Conservation (phyloP, 306 rosid genomes). For the Begonia peltatifolia region DNA sequence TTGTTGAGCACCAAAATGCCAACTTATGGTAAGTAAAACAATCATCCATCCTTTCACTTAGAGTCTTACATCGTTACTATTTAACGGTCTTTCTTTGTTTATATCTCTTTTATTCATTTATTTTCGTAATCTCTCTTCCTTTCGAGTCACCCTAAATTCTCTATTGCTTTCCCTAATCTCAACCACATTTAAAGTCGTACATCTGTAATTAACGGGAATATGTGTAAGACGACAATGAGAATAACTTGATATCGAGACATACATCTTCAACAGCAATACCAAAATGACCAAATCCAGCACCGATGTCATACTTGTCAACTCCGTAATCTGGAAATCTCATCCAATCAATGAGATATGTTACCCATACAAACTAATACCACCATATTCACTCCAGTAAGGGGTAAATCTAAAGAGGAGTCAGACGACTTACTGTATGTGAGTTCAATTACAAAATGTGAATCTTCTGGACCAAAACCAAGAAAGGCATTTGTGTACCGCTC, state of each 20-base stretch:
- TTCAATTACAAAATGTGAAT: slow-evolving; percentile 71
- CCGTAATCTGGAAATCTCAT: slow-evolving; percentile 59
- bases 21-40: background rate
- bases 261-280: slow-evolving; percentile 94
- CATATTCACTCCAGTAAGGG: background rate
- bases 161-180: too few relatives aligned
- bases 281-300: slow-evolving; percentile 70
- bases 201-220: too few relatives aligned
- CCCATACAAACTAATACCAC: slow-evolving; percentile 1
- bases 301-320: slow-evolving; percentile 66
- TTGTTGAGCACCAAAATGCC: slow-evolving; percentile 9
- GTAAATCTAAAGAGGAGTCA: background rate
- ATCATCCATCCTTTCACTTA: background rate
- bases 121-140: too few relatives aligned
- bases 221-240: too few relatives aligned
- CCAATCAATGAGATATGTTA: slow-evolving; percentile 9
- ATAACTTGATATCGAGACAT: slow-evolving; percentile 12
- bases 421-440: slow-evolving; percentile 69
- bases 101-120: too few relatives aligned
- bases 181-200: too few relatives aligned
- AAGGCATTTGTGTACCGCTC: slow-evolving; percentile 71
- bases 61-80: too few relatives aligned
- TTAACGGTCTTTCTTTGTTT: too few relatives aligned
- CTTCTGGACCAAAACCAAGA: slow-evolving; percentile 89
- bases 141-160: too few relatives aligned